phyloP scores from a whole-genome alignment of 768 basidiomycete species.

The Cubamyces sp. region DNA sequence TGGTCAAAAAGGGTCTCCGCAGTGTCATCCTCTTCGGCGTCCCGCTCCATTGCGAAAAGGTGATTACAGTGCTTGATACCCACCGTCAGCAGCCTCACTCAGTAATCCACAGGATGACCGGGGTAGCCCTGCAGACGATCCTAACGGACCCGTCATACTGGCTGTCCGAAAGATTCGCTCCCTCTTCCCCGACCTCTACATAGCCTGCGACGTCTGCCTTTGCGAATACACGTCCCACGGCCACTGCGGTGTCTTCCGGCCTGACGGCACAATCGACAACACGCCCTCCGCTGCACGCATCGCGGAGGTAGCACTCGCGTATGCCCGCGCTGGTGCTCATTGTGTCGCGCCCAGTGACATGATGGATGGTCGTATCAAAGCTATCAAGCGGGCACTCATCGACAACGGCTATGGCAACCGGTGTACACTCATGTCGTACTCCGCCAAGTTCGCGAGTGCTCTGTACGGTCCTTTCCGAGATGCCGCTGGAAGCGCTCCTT shows the following conservation, averaged over 20 bases:
- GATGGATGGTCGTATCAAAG: constrained; percentile 96
- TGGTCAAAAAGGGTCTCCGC: constrained; percentile 86
- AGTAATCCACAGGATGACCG: constrained; percentile 60
- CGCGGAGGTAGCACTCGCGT: constrained; percentile 88
- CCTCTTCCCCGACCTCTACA: constrained; percentile 84
- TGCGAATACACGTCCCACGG: constrained; percentile 99
- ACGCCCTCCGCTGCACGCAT: constrained; percentile 83
- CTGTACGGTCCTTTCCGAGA: constrained; percentile 99
- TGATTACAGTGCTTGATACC: constrained; percentile 31
- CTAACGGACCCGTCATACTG: constrained; percentile 88
- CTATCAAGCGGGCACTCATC: constrained; percentile 87
- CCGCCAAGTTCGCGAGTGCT: constrained; percentile 95
- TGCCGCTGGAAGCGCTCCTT: constrained; percentile 95
- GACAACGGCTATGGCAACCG: constrained; percentile 84
- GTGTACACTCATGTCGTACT: constrained; percentile 94
- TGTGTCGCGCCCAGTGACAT: constrained; percentile 99
- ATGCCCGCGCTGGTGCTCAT: constrained; percentile 95
- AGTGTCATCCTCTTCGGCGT: constrained; percentile 97
- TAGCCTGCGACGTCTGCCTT: constrained; percentile 96
- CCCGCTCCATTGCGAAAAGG: constrained; percentile 80
- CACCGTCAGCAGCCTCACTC: not conserved
- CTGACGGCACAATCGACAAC: constrained; percentile 78
- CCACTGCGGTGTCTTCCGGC: constrained; percentile 84
- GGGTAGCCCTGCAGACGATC: constrained; percentile 91
- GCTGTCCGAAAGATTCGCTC: constrained; percentile 80